Percentiles rank a stretch among this genome's conserved stretches.
Conservation (phyloP, 805 yeast genomes). For the Kluyveromyces aestuarii region DNA sequence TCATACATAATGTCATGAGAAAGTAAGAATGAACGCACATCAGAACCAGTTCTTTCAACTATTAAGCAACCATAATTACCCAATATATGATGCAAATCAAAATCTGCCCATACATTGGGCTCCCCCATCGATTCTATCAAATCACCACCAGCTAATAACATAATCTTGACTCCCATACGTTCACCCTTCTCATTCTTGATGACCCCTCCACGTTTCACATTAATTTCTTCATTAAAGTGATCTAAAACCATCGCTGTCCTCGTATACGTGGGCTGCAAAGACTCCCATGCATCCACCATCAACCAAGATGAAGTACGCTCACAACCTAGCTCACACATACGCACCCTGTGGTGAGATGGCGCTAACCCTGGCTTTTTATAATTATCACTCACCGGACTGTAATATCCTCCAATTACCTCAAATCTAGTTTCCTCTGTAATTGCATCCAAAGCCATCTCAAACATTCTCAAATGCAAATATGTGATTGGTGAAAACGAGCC, state of each 20-base stretch:
- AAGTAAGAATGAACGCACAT: constrained; percentile 83
- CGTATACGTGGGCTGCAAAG: constrained; percentile 81
- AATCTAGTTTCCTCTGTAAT: constrained; percentile 85
- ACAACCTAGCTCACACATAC: constrained; percentile 98
- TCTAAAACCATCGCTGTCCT: constrained; percentile 93
- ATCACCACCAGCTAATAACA: constrained; percentile 97
- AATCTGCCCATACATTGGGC: constrained; percentile 98
- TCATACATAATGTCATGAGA: constrained; percentile 97
- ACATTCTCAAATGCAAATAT: constrained; percentile 90
- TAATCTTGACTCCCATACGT: constrained; percentile 77
- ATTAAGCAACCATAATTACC: constrained; percentile 95
- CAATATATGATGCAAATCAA: constrained; percentile 85
- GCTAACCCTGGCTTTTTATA: constrained; percentile 93
- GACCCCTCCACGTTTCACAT: constrained; percentile 75
- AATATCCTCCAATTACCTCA: constrained; percentile 94
- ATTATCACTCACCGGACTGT: constrained; percentile 89
- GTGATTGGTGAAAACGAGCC: constrained; percentile 97
- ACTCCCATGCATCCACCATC: constrained; percentile 99
- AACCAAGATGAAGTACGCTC: constrained; percentile 95
- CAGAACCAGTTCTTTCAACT: constrained; percentile 94
- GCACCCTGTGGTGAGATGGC: constrained; percentile 76
- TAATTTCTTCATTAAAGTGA: constrained; percentile 92
- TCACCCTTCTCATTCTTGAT: constrained; percentile 51
- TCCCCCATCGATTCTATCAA: constrained; percentile 99
- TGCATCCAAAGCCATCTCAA: constrained; percentile 96